Base-by-base conservation (phyloP, 805 yeast species). In the Yarrowia osloensis region DNA sequence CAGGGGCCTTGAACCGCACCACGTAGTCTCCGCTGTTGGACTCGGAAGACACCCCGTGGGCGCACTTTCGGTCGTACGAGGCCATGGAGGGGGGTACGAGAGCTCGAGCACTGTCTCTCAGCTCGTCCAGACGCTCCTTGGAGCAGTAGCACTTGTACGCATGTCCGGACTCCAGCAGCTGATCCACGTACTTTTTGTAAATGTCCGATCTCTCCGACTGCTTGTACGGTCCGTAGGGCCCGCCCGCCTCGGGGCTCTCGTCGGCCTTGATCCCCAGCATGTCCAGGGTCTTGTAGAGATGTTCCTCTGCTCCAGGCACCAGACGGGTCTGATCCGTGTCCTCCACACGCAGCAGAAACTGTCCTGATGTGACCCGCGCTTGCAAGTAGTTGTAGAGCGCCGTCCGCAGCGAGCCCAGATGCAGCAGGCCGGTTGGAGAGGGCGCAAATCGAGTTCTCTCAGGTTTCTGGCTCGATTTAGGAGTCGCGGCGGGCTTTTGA, bases 381-480 rank as follows among this genome's bases (percentile, higher is more conserved):
- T 90, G 78, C 19, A 95, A 76, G 73, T 87, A 95, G 76, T 95
- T 95, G 77, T 91, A 95, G 21, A 95, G 77, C 0, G 98, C 98
- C 0, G 99, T 95, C 75, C 99, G 80, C 54, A 95, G 75, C 0
- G 98, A 93, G 0, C 99, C 99, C 68, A 95, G 75, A 75, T 95
- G 99, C n/a, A 95, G 80, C 69, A 85, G 85, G 0, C 99, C 99
- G 0, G 99, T 95, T 0, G 99, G 99, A 1, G 98, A 92, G 0
- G 99, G 99, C 0, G 99, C 99, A 77, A 95, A 95, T 70, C 99
- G 79, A 0, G 98, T 90, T 70, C 97, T 77, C 0, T 87, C 96
- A 0, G 57, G 40, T 11, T 3, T 26, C 19, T 50, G 40, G 13
- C 9, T 8, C 11, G 28, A 8, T 21, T 21, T 15, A 13, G 44